Evolutionary conservation across 345 rosid genomes (phyloP), one percentile per base, ranked within the genome.

Genomic region (Turritis glabra): DNA sequence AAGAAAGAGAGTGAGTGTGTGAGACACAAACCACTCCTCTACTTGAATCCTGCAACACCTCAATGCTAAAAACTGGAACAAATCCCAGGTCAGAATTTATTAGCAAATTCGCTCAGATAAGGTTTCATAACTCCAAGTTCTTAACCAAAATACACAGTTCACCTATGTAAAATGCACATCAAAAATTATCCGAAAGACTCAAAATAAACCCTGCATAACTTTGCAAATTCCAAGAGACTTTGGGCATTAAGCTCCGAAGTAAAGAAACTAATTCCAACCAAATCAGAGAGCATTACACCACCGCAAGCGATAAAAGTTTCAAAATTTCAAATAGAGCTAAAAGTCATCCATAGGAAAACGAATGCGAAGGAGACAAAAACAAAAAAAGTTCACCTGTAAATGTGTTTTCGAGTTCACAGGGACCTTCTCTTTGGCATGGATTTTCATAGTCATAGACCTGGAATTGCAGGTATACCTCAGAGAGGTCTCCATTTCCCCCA

Each of bases 381-480:
- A 27, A 60, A n/a, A n/a, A n/a, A n/a, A 29, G n/a, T 44, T 13
- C 27, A 88, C 99, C 96, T 91, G 93, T 77, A 94, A 71, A 78
- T 69, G 87, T 67, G 96, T 91, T 15, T 72, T 80, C 15, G 92
- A 84, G 76, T 83, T 87, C 56, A 90, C 78, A 10, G 75, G 69
- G 41, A 95, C 54, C 79, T 85, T 90, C 87, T 95, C 84, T 82
- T 94, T 95, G 54, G 93, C 97, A 75, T 95, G 97, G 79, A 95
- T 85, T 74, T 82, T 86, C 65, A 91, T 71, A 70, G 89, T 86
- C 65, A 91, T 71, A 70, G 89, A 77, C 80, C 69, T 95, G 40
- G 90, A 84, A 58, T 83, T 90, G 27, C 81, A 77, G 26, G 83
- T 71, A 74, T 81, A 90, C 61, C 98, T 87, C 69, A 94, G 80